These are phyloP conservation scores for Acaromyces ingoldii DNA, from an alignment of 1,284 basidiomycete genomes.

Conservation along the genomic window DNA sequence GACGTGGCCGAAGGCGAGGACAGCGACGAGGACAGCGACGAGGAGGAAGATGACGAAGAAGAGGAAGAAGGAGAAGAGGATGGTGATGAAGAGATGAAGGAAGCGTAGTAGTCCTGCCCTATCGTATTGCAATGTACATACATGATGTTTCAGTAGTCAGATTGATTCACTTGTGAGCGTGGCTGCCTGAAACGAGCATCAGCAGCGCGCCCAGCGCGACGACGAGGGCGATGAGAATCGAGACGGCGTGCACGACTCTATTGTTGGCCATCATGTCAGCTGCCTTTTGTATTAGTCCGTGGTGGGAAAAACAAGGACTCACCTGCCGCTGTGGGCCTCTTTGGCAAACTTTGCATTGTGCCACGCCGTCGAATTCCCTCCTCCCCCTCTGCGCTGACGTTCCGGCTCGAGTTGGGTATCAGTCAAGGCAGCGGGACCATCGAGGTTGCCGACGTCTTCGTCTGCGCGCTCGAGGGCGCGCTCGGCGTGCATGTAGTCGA, in stretches of 20 bases:
- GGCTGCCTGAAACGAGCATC: too few relatives aligned
- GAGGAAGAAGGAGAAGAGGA: slow-evolving; percentile 1
- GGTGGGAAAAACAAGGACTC: too few relatives aligned
- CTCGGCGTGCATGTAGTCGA: slow-evolving; percentile 2
- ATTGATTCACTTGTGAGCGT: too few relatives aligned
- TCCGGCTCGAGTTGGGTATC: background rate
- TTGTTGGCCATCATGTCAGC: too few relatives aligned
- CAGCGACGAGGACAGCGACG: slow-evolving; percentile 30
- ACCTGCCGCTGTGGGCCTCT: slow-evolving; percentile 1
- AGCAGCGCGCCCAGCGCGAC: too few relatives aligned
- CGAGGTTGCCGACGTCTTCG: background rate
- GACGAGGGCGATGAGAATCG: too few relatives aligned
- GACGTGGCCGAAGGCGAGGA: slow-evolving; percentile 39
- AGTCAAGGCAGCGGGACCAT: background rate
- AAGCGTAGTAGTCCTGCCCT: too few relatives aligned
- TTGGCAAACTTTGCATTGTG: slow-evolving; percentile 3
- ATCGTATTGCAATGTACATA: too few relatives aligned
- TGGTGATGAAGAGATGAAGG: background rate
- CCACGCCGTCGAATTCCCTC: background rate
- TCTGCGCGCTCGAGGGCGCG: background rate
- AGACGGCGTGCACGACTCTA: too few relatives aligned
- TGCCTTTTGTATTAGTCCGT: too few relatives aligned
- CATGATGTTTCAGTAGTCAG: too few relatives aligned
- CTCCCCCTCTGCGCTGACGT: background rate
- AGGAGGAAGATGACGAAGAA: slow-evolving; percentile 23